Conservation (phyloP, 306 rosid species). For the Myrica gale region DNA sequence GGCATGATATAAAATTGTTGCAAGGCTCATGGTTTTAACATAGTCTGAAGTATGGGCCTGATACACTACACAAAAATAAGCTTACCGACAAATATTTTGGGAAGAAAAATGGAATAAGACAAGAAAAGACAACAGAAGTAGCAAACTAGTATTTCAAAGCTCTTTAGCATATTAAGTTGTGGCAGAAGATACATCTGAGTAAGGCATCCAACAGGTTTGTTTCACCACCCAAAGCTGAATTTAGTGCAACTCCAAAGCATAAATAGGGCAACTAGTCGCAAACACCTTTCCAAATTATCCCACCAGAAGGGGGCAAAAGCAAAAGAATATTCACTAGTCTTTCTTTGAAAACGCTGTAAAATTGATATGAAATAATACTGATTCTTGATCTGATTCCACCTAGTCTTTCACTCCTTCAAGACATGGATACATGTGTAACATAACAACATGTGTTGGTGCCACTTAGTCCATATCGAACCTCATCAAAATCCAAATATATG, state of each 20-base stretch:
- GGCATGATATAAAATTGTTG: neutral
- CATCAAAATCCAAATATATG: neutral
- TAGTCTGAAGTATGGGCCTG: neutral
- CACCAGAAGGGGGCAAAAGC: neutral
- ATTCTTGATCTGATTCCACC: neutral
- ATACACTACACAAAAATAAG: neutral
- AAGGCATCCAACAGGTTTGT: neutral
- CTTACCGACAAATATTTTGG: neutral
- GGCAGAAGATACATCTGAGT: neutral
- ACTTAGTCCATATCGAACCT: neutral
- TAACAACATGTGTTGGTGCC: neutral
- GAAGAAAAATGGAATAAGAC: neutral
- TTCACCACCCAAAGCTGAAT: neutral
- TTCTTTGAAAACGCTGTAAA: neutral
- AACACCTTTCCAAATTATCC: neutral
- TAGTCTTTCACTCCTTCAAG: neutral
- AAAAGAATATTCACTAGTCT: neutral
- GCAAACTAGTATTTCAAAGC: neutral
- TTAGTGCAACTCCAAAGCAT: neutral
- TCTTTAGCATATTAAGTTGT: neutral
- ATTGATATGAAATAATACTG: neutral
- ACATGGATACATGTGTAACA: neutral
- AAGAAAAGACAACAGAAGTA: neutral
- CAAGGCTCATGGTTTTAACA: neutral
- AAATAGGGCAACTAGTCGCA: neutral